Evolutionary conservation across 306 rosid species (phyloP).

Genomic region (Chamaecrista fasciculata): DNA sequence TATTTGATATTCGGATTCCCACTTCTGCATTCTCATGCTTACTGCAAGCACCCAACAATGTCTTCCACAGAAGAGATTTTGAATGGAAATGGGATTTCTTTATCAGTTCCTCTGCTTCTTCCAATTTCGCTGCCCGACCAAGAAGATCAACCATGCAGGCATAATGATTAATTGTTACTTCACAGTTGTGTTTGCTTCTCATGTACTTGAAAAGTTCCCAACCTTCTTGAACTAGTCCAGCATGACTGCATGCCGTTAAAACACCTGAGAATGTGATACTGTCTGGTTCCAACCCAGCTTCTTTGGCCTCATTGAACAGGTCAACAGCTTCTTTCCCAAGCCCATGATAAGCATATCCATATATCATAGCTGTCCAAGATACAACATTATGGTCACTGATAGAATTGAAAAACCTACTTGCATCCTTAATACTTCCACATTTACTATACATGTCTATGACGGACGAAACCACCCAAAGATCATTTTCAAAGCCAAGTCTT

Average conservation of each 20-base stretch:
- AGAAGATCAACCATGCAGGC: slow-evolving; percentile 50
- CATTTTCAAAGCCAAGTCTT: slow-evolving; percentile 34
- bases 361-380: slow-evolving; percentile 51
- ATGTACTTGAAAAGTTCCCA: slow-evolving; percentile 38
- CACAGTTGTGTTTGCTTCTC: slow-evolving; percentile 33
- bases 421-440: slow-evolving; percentile 45
- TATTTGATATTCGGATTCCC: slow-evolving; percentile 39
- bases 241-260: slow-evolving; percentile 48
- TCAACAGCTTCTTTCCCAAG: slow-evolving; percentile 43
- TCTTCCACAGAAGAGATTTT: slow-evolving; percentile 48
- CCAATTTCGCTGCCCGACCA: slow-evolving; percentile 40
- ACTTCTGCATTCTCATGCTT: slow-evolving; percentile 43
- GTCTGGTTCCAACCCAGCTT: slow-evolving; percentile 44
- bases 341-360: slow-evolving; percentile 49
- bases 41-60: slow-evolving; percentile 44
- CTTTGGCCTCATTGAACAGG: slow-evolving; percentile 36
- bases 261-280: slow-evolving; percentile 47
- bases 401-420: slow-evolving; percentile 34
- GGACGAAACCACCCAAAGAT: slow-evolving; percentile 43
- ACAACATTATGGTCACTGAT: slow-evolving; percentile 38
- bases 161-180: slow-evolving; percentile 44
- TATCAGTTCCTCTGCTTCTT: slow-evolving; percentile 42
- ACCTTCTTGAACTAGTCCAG: slow-evolving; percentile 47
- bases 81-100: slow-evolving; percentile 40
- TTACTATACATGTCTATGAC: slow-evolving; percentile 48